These are phyloP conservation scores for Akanthomyces lecanii DNA, from an alignment of 2,329 filamentous ascomycete species.

Conservation along the genomic window DNA sequence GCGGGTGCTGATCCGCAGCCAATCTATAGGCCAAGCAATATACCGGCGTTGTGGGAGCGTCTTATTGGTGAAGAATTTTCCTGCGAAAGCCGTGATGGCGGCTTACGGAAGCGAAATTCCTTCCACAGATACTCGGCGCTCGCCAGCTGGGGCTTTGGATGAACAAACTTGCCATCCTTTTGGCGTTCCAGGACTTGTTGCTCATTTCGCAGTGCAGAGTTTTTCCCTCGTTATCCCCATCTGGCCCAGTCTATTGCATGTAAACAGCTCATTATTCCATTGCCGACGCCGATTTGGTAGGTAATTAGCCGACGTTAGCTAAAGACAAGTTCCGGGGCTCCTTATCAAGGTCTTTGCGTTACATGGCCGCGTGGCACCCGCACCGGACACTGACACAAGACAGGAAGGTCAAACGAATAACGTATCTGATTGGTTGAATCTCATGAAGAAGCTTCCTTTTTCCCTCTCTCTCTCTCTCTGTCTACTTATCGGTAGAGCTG, in stretches of 20 bases:
- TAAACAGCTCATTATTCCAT: background rate
- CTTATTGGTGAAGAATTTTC: background rate
- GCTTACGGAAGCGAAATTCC: background rate
- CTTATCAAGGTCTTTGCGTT: background rate
- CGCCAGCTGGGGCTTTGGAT: background rate
- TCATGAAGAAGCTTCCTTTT: background rate
- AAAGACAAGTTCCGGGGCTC: background rate
- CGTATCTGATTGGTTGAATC: background rate
- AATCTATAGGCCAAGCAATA: slow-evolving; percentile 4
- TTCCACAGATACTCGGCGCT: background rate
- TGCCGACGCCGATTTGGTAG: background rate
- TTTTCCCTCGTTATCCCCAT: background rate
- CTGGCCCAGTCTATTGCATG: background rate
- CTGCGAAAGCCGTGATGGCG: slow-evolving; percentile 13
- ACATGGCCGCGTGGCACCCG: slow-evolving; percentile 1
- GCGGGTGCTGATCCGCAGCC: slow-evolving; percentile 11
- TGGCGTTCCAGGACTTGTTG: background rate
- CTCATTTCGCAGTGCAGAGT: background rate
- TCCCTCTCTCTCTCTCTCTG: background rate
- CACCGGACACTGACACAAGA: background rate
- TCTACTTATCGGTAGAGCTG: background rate
- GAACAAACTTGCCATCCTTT: background rate
- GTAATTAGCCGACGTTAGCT: background rate
- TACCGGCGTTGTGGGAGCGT: background rate
- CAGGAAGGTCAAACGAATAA: background rate